Evolutionary conservation across 768 basidiomycete species (phyloP).

Genomic region (Leccinum disarticulatum): DNA sequence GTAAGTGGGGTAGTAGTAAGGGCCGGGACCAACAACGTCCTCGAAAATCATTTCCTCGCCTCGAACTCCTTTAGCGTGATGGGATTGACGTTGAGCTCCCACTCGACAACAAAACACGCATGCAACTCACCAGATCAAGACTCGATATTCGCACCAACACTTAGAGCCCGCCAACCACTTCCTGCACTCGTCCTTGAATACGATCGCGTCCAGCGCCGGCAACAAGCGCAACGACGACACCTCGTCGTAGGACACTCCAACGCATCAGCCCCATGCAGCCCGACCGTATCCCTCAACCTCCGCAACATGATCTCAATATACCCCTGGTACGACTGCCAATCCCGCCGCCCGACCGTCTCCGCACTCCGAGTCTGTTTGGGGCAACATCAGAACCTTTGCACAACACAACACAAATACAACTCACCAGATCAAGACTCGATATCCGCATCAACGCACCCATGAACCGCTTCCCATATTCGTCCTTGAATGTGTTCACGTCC

Average conservation of each 20-base stretch:
- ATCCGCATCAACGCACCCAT: constrained; percentile 55
- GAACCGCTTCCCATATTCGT: constrained; percentile 56
- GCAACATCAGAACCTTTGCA: background rate
- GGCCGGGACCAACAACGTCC: too few species aligned
- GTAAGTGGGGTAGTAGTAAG: too few species aligned
- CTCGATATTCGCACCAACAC: too few species aligned
- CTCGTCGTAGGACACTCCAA: too few species aligned
- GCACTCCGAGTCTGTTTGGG: constrained; percentile 32
- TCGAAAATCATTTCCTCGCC: too few species aligned
- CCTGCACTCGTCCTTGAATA: too few species aligned
- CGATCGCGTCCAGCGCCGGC: too few species aligned
- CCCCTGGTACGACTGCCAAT: constrained; percentile 61
- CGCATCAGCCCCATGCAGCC: too few species aligned
- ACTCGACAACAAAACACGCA: background rate
- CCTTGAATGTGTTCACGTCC: constrained; percentile 56
- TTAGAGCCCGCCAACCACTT: too few species aligned
- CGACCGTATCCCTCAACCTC: constrained; percentile 42
- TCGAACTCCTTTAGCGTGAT: too few species aligned
- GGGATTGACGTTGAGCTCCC: too few species aligned
- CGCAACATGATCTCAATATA: constrained; percentile 79
- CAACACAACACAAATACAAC: constrained; percentile 12
- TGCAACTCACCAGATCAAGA: background rate
- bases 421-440: constrained; percentile 49
- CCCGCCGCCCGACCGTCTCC: constrained; percentile 44
- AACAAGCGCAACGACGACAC: too few species aligned